Conservation (phyloP, 176 grass and related monocot species). For the Tillandsia fasciculata region DNA sequence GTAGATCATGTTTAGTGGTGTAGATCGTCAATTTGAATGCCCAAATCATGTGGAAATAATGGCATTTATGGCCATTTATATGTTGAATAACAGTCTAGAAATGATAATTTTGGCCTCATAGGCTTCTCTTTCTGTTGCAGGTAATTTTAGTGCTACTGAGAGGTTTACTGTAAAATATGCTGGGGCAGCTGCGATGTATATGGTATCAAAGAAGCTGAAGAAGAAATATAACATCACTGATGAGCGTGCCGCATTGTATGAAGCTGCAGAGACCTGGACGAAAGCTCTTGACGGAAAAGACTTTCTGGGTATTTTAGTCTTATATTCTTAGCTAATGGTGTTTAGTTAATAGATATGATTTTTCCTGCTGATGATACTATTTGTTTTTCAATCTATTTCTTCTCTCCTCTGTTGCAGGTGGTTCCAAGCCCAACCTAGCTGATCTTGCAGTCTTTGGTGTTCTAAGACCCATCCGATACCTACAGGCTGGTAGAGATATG, state of each 20-base stretch:
- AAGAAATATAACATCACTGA: slow-evolving; percentile 89
- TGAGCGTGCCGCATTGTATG: slow-evolving; percentile 71
- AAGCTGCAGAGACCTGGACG: slow-evolving; percentile 70
- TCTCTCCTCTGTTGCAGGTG: slow-evolving; percentile 31
- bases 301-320: slow-evolving; percentile 52
- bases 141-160: slow-evolving; percentile 75
- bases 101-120: background rate
- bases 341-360: background rate
- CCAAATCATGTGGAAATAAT: too few relatives aligned
- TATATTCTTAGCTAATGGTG: background rate
- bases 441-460: slow-evolving; percentile 91
- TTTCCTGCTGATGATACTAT: background rate
- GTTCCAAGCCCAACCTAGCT: slow-evolving; percentile 82
- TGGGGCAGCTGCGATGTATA: slow-evolving; percentile 89
- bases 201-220: slow-evolving; percentile 88
- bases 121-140: slow-evolving; percentile 27
- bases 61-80: background rate
- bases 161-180: slow-evolving; percentile 79
- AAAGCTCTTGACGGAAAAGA: slow-evolving; percentile 70
- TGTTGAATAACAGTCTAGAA: background rate
- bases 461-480: slow-evolving; percentile 70
- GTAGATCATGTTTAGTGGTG: too few relatives aligned
- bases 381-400: background rate
- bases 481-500: slow-evolving; percentile 81
- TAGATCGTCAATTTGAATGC: too few relatives aligned